Evolutionary conservation across 2,329 filamentous ascomycete genomes (phyloP), one percentile per base, ranked within the genome.

Genomic region (Scedosporium apiospermum): DNA sequence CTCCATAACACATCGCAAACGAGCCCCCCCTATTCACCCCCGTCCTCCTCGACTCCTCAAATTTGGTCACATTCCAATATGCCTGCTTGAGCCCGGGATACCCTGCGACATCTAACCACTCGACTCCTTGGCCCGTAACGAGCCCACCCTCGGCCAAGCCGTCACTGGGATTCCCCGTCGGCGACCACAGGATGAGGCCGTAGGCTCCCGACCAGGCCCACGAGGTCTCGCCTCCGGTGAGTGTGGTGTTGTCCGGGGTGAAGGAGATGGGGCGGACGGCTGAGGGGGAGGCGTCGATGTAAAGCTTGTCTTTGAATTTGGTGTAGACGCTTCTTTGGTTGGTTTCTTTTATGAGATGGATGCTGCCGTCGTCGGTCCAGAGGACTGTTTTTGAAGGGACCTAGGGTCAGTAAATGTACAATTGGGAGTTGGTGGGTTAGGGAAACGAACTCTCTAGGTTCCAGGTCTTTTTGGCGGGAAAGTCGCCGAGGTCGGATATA

Each of bases 231-330:
- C 60, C 60, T 10, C 26, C 51, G 4, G 46, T 4, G 14, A 62
- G 60, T 34, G 60, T 62, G 53, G 30, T 6, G 38, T 62, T 62
- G 38, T 62, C 60, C 6, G 51, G n/a, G 23, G 60, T 62, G 53
- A 62, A 62, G 53, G n/a, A n/a, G 14, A 62, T 53, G 23, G 60
- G 60, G 30, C 26, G 34, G 18, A 57, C 42, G 16, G 60, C 60
- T 21, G 51, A 51, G 27, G 42, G 60, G 38, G 60, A 57, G 18
- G 60, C 38, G 51, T 62, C 38, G 60, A 62, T 55, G 60, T 34
- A 57, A 51, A 62, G 60, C 14, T 62, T 57, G 60, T 62, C 60
- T 18, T 57, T 38, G 51, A 57, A 62, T 30, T 58, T 34, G 60
- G 46, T 46, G 60, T 62, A 62, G 16, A 14, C 44, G n/a, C 27